Conservation (phyloP, 2,329 filamentous ascomycete species). For the Aspergillus viridinutans region DNA sequence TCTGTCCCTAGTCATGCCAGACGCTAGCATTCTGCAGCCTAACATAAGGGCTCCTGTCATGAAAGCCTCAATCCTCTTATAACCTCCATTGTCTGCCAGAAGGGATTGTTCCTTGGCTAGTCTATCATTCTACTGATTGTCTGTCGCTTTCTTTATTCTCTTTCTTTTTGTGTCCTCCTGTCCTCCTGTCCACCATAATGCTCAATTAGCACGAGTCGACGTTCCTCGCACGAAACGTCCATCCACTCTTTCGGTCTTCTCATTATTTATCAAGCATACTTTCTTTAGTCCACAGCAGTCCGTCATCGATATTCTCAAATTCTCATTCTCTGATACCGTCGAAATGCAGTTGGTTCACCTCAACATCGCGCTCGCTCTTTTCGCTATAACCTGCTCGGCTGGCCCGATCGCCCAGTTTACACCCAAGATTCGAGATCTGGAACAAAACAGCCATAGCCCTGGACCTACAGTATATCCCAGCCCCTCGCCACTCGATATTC, state of each 20-base stretch:
- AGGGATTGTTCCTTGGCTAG: neutral
- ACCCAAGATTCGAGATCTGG: conserved; percentile 1
- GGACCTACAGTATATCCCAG: neutral
- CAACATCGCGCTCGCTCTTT: conserved; percentile 4
- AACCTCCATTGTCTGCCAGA: neutral
- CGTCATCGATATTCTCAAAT: neutral
- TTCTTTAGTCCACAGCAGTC: neutral
- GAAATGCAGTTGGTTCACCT: conserved; percentile 4
- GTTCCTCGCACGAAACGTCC: neutral
- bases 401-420: conserved; percentile 23
- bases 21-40: neutral
- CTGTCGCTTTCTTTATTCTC: neutral
- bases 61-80: neutral
- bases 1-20: neutral
- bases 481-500: neutral
- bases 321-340: neutral
- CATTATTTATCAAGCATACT: neutral
- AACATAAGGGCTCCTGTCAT: neutral
- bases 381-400: conserved; percentile 13
- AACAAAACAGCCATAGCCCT: neutral
- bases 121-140: neutral
- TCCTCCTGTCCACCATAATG: neutral
- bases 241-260: neutral
- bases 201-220: neutral
- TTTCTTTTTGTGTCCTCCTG: neutral